Conservation (phyloP, 2,329 filamentous ascomycete genomes). For the Setomelanomma holmii region DNA sequence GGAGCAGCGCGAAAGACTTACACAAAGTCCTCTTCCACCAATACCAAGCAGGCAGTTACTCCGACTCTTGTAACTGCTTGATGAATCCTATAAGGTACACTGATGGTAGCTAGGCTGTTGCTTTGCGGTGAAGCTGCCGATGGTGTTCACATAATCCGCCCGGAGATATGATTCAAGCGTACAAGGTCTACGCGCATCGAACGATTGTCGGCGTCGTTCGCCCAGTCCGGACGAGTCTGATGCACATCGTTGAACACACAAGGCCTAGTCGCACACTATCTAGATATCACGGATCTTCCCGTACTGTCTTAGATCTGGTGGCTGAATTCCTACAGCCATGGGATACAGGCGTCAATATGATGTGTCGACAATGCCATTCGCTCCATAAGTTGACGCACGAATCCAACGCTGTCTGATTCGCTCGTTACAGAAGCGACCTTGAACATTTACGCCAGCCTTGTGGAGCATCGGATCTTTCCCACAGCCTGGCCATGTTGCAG, state of each 20-base stretch:
- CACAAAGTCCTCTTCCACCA: too few species aligned
- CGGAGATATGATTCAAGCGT: background rate
- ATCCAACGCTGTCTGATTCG: constrained; percentile 10
- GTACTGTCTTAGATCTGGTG: constrained; percentile 24
- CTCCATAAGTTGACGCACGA: background rate
- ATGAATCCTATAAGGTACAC: too few species aligned
- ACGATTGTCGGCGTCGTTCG: background rate
- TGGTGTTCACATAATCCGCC: too few species aligned
- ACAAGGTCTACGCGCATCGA: background rate
- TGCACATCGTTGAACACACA: too few species aligned
- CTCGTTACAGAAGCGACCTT: background rate
- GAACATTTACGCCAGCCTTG: constrained; percentile 19
- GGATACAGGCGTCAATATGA: constrained; percentile 8
- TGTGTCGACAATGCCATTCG: background rate
- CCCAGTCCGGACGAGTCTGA: background rate
- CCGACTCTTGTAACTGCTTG: too few species aligned
- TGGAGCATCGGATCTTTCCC: constrained; percentile 8
- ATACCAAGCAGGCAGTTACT: too few species aligned
- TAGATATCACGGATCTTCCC: constrained; percentile 17
- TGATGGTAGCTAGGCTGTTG: too few species aligned
- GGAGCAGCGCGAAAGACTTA: too few species aligned
- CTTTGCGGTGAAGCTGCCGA: too few species aligned
- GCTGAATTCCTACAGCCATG: constrained; percentile 13
- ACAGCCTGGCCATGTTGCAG: constrained; percentile 15
- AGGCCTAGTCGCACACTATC: too few species aligned